Base-by-base conservation (phyloP, 2,329 filamentous ascomycete genomes). In the Trichoderma gracile region DNA sequence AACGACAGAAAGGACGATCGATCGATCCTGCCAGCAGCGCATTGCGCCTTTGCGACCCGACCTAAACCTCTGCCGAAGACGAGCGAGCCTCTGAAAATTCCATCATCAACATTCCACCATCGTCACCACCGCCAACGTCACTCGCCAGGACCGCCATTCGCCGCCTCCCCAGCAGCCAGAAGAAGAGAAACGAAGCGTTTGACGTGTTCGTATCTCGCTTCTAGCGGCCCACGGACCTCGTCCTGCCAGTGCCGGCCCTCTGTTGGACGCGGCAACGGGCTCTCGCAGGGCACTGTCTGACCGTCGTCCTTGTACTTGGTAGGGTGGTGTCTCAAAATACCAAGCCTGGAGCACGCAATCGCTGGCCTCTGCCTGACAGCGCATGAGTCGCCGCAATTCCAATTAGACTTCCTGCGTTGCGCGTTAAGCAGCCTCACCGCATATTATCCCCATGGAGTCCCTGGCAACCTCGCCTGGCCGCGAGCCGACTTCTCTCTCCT, bases 391-490 rank as follows among this genome's bases (percentile, higher is more conserved):
- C 64, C 53, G 65, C 61, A 58, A 64, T 66, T 23, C 45, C 45
- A 47, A 49, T 50, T 49, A 59, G 38, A 30, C 60, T 64, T 55
- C 33, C 33, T 64, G 49, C 60, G 54, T 59, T 47, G 60, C 64
- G 60, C 65, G 60, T 56, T 59, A 40, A n/a, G 52, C 52, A 33
- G 40, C 47, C 55, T 59, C 54, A 64, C 65, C 61, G 54, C 59
- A 65, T 65, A 56, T 63, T 65, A 65, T 63, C 21, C 42, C 46
- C 60, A 66, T 66, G 64, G 54, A 63, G 43, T 66, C 64, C 64
- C 64, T 58, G 38, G 42, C 64, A 23, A 64, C 58, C 23, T 21
- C 64, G 2, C 46, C 60, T 53, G 60, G 60, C 60, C 62, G 49
- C 19, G 45, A 53, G 58, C 58, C 64, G 46, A 55, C 50, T 10